Conservation (phyloP, 2,329 filamentous ascomycete genomes). For the Xylariaceae sp. region DNA sequence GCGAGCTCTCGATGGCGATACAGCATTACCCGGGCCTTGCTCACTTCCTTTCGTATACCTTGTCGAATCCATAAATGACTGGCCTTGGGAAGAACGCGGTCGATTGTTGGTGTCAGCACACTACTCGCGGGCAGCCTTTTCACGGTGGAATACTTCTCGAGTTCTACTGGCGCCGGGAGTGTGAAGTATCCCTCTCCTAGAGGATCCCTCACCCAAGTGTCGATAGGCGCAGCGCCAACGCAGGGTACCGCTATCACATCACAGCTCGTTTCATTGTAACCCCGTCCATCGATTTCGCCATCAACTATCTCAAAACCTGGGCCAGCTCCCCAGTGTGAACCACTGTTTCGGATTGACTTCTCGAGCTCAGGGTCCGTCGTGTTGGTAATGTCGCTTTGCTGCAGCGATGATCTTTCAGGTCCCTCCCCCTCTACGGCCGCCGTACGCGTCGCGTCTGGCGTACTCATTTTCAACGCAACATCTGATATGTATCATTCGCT, state of each 20-base stretch:
- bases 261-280: conserved; percentile 51
- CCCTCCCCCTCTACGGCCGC: background rate
- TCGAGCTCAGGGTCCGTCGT: conserved; percentile 11
- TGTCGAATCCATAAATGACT: conserved; percentile 50
- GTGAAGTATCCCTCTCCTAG: conserved; percentile 46
- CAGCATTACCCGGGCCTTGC: conserved; percentile 46
- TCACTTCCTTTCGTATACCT: conserved; percentile 46
- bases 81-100: conserved; percentile 29
- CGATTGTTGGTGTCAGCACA: conserved; percentile 32
- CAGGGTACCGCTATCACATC: conserved; percentile 53
- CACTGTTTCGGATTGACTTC: conserved; percentile 23
- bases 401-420: conserved; percentile 1
- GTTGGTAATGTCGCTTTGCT: conserved; percentile 8
- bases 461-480: conserved; percentile 6
- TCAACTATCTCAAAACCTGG: conserved; percentile 41
- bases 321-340: conserved; percentile 30
- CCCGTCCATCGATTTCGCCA: conserved; percentile 39
- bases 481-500: background rate
- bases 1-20: conserved; percentile 45
- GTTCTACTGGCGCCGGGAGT: conserved; percentile 25
- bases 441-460: conserved; percentile 1
- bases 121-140: conserved; percentile 30
- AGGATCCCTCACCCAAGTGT: conserved; percentile 50
- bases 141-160: conserved; percentile 25
- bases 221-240: conserved; percentile 48